Percentiles rank a stretch among this genome's conserved stretches.
phyloP scores from a whole-genome alignment of 257 asterid species.

The Scutellaria galericulata region DNA sequence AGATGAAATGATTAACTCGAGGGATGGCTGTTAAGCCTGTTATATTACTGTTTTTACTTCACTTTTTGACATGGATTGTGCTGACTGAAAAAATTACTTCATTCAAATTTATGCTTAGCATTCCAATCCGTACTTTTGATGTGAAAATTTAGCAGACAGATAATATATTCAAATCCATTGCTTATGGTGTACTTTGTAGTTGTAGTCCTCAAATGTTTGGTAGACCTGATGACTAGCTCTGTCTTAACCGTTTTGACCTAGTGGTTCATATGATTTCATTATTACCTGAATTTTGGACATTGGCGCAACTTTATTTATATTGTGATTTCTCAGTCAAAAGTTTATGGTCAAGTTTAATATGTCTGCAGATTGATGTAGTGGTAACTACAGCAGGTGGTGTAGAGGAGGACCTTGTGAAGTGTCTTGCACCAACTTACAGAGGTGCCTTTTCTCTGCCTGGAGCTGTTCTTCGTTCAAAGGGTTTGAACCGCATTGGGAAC shows the following conservation, averaged over 20 bases:
- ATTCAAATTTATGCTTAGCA: too few relatives aligned
- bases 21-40: neutral
- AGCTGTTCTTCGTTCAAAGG: conserved; percentile 78
- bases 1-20: conserved; percentile 15
- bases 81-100: neutral
- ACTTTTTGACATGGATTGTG: neutral
- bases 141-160: conserved; percentile 2
- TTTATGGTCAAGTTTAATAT: conserved; percentile 3
- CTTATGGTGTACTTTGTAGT: neutral
- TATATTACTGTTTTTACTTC: neutral
- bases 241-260: neutral
- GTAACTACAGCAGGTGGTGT: conserved; percentile 99
- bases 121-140: neutral
- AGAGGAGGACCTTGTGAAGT: conserved; percentile 95
- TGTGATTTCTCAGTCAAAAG: conserved; percentile 19
- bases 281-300: conserved; percentile 13
- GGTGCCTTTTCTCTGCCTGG: conserved; percentile 90
- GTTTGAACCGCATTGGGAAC: conserved; percentile 92
- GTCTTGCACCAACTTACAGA: conserved; percentile 89
- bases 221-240: neutral
- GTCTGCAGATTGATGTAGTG: conserved; percentile 81
- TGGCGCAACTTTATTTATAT: neutral
- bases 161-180: neutral
- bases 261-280: neutral
- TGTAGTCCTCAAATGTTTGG: neutral